These are phyloP conservation scores for Ascochyta clinopodiicola DNA, from an alignment of 2,329 filamentous ascomycete species.

Conservation along the genomic window DNA sequence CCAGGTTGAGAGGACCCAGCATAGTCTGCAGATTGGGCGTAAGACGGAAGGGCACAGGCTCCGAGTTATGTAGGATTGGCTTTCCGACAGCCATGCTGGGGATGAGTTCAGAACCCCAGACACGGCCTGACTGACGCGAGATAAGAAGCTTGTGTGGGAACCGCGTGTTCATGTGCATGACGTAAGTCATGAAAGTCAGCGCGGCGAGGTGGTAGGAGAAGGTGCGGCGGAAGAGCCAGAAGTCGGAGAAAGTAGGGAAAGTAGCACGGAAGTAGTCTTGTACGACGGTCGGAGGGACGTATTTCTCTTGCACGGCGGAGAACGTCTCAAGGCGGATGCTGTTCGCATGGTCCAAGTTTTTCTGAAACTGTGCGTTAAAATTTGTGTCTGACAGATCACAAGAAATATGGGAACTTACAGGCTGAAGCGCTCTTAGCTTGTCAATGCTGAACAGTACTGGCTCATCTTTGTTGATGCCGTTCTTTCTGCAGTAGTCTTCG, in stretches of 20 bases:
- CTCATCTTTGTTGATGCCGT: constrained; percentile 90
- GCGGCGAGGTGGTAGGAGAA: constrained; percentile 96
- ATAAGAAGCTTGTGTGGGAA: constrained; percentile 97
- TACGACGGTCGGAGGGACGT: constrained; percentile 81
- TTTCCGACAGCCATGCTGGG: constrained; percentile 84
- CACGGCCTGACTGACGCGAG: constrained; percentile 82
- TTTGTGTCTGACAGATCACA: constrained; percentile 20
- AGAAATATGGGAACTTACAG: constrained; percentile 31
- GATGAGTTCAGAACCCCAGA: constrained; percentile 96
- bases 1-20: constrained; percentile 93
- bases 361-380: constrained; percentile 53
- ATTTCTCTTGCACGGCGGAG: constrained; percentile 90
- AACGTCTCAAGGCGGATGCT: constrained; percentile 89
- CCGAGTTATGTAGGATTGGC: constrained; percentile 91
- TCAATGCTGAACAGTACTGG: constrained; percentile 95
- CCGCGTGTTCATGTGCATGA: constrained; percentile 95
- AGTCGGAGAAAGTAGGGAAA: constrained; percentile 89
- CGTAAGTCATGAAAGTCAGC: constrained; percentile 97
- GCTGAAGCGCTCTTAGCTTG: constrained; percentile 75
- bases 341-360: constrained; percentile 71
- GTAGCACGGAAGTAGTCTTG: constrained; percentile 88
- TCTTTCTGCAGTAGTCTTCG: constrained; percentile 91
- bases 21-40: constrained; percentile 95
- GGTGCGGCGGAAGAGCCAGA: constrained; percentile 97
- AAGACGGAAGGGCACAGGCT: constrained; percentile 95